phyloP scores from a whole-genome alignment of 73 alveolate genomes.

The Symbiodinium pilosum region DNA sequence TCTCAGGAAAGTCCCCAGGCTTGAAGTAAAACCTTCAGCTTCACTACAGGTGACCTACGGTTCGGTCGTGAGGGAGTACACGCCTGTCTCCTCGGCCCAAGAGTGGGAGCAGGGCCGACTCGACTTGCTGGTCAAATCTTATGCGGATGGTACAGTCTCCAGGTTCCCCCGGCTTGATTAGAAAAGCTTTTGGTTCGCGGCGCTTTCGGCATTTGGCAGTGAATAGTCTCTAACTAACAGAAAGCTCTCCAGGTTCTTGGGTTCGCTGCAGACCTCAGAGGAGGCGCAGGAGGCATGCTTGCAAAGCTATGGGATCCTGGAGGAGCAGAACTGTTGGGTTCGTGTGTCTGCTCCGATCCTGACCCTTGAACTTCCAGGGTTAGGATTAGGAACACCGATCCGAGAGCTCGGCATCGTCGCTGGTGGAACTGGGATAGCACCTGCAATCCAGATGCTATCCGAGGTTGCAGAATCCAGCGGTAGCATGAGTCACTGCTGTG shows the following conservation, averaged over 20 bases:
- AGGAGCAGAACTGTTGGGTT: slow-evolving; percentile 92
- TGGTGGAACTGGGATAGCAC: slow-evolving; percentile 68
- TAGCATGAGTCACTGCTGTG: neutral
- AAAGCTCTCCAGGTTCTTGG: slow-evolving; percentile 68
- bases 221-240: too few relatives aligned
- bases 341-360: slow-evolving; percentile 55
- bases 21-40: too few relatives aligned
- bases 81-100: slow-evolving; percentile 37
- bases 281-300: slow-evolving; percentile 49
- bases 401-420: neutral
- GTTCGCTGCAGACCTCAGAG: slow-evolving; percentile 26
- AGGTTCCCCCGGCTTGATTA: too few relatives aligned
- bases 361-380: slow-evolving; percentile 18
- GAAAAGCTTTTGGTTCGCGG: too few relatives aligned
- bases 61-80: neutral
- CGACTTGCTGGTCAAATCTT: slow-evolving; percentile 65
- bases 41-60: neutral
- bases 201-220: too few relatives aligned
- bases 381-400: neutral
- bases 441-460: slow-evolving; percentile 39
- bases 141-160: slow-evolving; percentile 49
- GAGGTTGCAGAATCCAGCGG: neutral
- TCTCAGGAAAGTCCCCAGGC: too few relatives aligned
- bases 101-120: slow-evolving; percentile 50
- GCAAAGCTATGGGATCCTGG: slow-evolving; percentile 64